Base-by-base conservation (phyloP, 2,329 filamentous ascomycete genomes). In the Pseudogymnoascus sp. region DNA sequence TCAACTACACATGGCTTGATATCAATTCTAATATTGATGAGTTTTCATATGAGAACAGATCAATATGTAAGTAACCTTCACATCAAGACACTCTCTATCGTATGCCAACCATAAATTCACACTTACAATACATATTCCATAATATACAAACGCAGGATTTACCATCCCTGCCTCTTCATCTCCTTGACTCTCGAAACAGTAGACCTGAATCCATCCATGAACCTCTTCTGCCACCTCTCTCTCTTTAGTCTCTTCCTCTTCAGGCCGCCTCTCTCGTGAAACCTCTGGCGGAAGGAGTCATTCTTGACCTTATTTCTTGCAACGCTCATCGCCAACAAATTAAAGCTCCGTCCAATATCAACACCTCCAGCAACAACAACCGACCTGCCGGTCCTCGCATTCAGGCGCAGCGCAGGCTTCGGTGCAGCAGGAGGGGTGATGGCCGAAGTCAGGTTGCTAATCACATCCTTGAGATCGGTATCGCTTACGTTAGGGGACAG, bases 151-250 rank as follows among this genome's bases (percentile, higher is more conserved):
- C 38, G 39, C 45, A 23, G 45, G 33, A 55, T 58, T 63, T 77
- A 95, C 89, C 90, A 94, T 2, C 90, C 90, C 74, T 94, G 89
- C 70, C 77, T 82, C 66, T 82, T 86, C 74, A 95, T 77, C 71
- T 88, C 81, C 69, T 81, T 76, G 5, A 90, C 88, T 65, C 88
- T 77, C 38, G 67, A 70, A 6, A 89, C 80, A 9, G 83, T 82
- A 4, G 79, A 79, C 71, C 76, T 79, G 73, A 94, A 92, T 3
- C 84, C 86, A 30, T 72, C 71, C 77, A 82, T 84, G 74, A 92
- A 94, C 62, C 82, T 80, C 64, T 66, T 74, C 71, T 82, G 79
- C 86, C 88, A 91, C 63, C 89, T 78, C 76, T 86, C 77, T 62
- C 82, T 84, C 71, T 76, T 77, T 66, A 90, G 73, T 67, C 89